Conservation (phyloP, 768 basidiomycete species). For the Hortiboletus flavorubellus region DNA sequence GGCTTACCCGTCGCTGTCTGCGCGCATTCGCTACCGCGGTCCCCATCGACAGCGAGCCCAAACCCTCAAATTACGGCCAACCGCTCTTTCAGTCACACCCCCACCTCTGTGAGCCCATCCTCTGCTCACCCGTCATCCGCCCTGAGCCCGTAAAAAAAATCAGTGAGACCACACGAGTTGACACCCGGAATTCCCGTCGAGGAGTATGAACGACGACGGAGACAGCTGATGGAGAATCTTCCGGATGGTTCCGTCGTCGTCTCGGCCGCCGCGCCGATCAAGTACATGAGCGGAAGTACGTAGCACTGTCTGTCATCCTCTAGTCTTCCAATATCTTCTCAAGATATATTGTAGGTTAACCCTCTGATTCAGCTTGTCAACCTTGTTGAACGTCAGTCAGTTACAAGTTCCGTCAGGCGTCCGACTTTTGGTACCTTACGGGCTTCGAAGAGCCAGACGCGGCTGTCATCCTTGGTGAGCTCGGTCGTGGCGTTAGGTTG, state of each 20-base stretch:
- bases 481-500: constrained; percentile 7
- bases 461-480: constrained; percentile 74
- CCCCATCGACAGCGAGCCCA: constrained; percentile 32
- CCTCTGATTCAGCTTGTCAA: not conserved
- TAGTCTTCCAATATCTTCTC: constrained; percentile 13
- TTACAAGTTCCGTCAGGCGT: constrained; percentile 92
- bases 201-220: constrained; percentile 76
- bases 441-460: constrained; percentile 94
- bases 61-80: constrained; percentile 80
- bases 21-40: constrained; percentile 36
- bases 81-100: constrained; percentile 77
- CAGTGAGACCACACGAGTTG: constrained; percentile 62
- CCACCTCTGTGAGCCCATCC: constrained; percentile 56
- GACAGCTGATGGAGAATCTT: constrained; percentile 66
- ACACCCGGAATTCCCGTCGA: constrained; percentile 76
- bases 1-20: not conserved
- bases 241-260: constrained; percentile 75
- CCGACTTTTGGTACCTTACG: constrained; percentile 94
- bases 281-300: constrained; percentile 83
- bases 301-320: constrained; percentile 19
- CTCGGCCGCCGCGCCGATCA: constrained; percentile 72
- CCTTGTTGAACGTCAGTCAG: constrained; percentile 39
- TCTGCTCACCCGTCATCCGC: not conserved
- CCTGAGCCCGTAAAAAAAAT: constrained; percentile 2
- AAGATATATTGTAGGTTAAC: constrained; percentile 72